phyloP scores from a whole-genome alignment of 2,329 filamentous ascomycete genomes.

The Neoscytalidium dimidiatum region DNA sequence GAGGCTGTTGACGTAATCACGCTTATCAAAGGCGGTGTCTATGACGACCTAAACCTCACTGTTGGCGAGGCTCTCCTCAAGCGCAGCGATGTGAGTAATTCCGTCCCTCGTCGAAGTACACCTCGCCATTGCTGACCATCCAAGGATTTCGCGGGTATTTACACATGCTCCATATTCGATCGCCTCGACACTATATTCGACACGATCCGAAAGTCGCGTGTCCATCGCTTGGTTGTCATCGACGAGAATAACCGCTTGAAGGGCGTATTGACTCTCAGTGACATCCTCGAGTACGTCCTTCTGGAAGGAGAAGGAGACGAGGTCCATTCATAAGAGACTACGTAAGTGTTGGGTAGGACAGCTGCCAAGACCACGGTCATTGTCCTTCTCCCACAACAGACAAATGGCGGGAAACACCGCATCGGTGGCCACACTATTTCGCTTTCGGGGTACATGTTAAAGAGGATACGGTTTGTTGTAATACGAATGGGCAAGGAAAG shows the following conservation, averaged over 20 bases:
- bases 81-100: constrained; percentile 66
- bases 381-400: too few relatives aligned
- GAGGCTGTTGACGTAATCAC: constrained; percentile 97
- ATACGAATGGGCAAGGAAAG: neutral
- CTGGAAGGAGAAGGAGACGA: constrained; percentile 71
- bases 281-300: constrained; percentile 94
- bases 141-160: constrained; percentile 90
- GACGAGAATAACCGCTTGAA: constrained; percentile 85
- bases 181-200: constrained; percentile 95
- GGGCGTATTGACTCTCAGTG: constrained; percentile 89
- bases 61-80: constrained; percentile 89
- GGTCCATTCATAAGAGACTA: neutral
- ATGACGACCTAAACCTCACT: constrained; percentile 83
- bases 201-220: constrained; percentile 90
- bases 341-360: neutral
- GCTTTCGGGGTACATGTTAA: neutral
- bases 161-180: constrained; percentile 90
- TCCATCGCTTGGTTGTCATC: constrained; percentile 90
- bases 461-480: constrained; percentile 5
- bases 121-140: constrained; percentile 25
- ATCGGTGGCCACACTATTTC: neutral
- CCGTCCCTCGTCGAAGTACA: neutral
- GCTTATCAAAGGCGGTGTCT: constrained; percentile 88
- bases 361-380: neutral
- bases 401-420: neutral